Evolutionary conservation across 352 stramenopile genomes (phyloP).

Genomic region (Phytophthora capsici): DNA sequence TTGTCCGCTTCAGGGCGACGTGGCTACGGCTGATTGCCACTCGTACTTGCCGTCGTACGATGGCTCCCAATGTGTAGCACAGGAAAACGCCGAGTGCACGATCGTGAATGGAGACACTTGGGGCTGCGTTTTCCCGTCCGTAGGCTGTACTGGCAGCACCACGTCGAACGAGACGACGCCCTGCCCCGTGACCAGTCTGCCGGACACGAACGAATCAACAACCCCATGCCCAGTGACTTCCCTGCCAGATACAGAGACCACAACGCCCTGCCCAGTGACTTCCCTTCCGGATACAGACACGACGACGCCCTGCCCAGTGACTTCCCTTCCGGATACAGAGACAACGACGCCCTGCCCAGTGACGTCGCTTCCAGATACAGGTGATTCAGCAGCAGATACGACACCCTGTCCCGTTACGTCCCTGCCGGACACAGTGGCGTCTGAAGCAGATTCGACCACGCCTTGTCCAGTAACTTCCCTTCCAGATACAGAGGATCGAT

Average conservation of each 20-base stretch:
- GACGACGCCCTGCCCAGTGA: slow-evolving; percentile 11
- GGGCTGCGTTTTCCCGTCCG: slow-evolving; percentile 45
- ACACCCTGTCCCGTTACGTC: not conserved
- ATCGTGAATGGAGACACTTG: slow-evolving; percentile 44
- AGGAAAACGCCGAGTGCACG: slow-evolving; percentile 49
- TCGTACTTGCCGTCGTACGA: slow-evolving; percentile 53
- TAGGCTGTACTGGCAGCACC: slow-evolving; percentile 29
- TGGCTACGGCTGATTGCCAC: slow-evolving; percentile 50
- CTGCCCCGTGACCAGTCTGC: slow-evolving; percentile 21
- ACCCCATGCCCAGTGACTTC: slow-evolving; percentile 20
- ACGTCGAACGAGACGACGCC: slow-evolving; percentile 12
- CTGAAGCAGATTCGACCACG: not conserved
- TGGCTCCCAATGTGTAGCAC: slow-evolving; percentile 38
- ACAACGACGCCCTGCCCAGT: slow-evolving; percentile 10
- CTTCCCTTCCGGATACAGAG: slow-evolving; percentile 2
- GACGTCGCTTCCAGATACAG: slow-evolving; percentile 2
- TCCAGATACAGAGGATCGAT: not conserved
- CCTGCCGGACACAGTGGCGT: slow-evolving; percentile 3
- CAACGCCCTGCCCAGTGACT: slow-evolving; percentile 15
- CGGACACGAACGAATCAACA: slow-evolving; percentile 10
- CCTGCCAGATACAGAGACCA: slow-evolving; percentile 11
- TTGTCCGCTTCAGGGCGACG: slow-evolving; percentile 57
- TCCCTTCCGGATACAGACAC: not conserved
- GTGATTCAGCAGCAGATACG: not conserved
- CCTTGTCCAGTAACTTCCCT: slow-evolving; percentile 19